Conservation (phyloP, 1,284 basidiomycete species). For the Moesziomyces parantarcticus region DNA sequence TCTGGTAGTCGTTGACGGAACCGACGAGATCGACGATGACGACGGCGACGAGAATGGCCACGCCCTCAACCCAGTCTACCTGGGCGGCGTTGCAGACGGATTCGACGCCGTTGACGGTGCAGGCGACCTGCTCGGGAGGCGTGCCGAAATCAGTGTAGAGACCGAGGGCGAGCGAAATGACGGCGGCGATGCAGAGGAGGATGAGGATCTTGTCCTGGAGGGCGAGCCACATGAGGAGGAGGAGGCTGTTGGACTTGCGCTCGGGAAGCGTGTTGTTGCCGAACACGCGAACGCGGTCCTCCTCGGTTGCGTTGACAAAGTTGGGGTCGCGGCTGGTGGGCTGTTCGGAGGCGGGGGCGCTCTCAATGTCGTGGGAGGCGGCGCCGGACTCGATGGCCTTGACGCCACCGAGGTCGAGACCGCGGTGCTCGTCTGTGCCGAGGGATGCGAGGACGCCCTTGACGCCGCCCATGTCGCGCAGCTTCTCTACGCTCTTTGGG, state of each 20-base stretch:
- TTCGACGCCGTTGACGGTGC: conserved; percentile 66
- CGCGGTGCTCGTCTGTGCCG: conserved; percentile 74
- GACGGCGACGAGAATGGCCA: conserved; percentile 93
- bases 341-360: conserved; percentile 8
- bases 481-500: conserved; percentile 79
- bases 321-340: conserved; percentile 23
- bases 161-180: conserved; percentile 91
- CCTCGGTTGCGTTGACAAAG: conserved; percentile 44
- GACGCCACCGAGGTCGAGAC: conserved; percentile 52
- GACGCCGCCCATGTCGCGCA: conserved; percentile 81
- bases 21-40: conserved; percentile 74
- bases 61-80: conserved; percentile 96
- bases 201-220: conserved; percentile 95
- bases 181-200: conserved; percentile 87
- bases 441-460: conserved; percentile 78
- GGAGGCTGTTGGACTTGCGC: conserved; percentile 80
- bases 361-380: conserved; percentile 29
- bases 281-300: conserved; percentile 72
- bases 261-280: conserved; percentile 85
- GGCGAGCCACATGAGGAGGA: conserved; percentile 90
- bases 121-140: conserved; percentile 71
- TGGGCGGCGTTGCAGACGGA: conserved; percentile 44
- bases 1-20: conserved; percentile 93
- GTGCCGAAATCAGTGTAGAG: conserved; percentile 92
- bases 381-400: conserved; percentile 34